A percentile compares a stretch with the other conserved stretches of the same genome.
These are phyloP conservation scores for Didymella arachidicola DNA, from an alignment of 2,329 filamentous ascomycete genomes.

Conservation along the genomic window DNA sequence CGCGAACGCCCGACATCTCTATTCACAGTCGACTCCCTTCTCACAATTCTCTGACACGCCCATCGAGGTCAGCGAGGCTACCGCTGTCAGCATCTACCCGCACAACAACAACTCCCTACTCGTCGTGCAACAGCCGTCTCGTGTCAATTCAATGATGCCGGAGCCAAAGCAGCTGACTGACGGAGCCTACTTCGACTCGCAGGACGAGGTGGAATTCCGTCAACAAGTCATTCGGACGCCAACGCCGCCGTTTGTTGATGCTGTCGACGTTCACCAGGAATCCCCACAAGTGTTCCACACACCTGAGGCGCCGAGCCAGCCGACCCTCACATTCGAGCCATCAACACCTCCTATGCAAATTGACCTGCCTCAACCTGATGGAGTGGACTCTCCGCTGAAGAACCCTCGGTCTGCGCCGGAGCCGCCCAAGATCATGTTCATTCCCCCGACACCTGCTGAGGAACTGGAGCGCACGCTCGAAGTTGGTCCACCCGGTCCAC, in stretches of 20 bases:
- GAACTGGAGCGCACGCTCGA: conserved; percentile 55
- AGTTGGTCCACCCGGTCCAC: conserved; percentile 40
- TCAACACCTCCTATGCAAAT: conserved; percentile 49
- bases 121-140: conserved; percentile 64
- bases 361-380: conserved; percentile 28
- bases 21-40: conserved; percentile 59
- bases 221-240: conserved; percentile 31
- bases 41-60: conserved; percentile 59
- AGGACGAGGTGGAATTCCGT: conserved; percentile 30
- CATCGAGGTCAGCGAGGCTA: conserved; percentile 68
- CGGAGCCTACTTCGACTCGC: conserved; percentile 25
- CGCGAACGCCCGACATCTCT: conserved; percentile 55
- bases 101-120: conserved; percentile 70
- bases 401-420: conserved; percentile 66
- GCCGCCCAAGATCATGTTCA: conserved; percentile 64
- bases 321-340: conserved; percentile 45
- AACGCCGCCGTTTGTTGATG: conserved; percentile 39
- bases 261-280: conserved; percentile 24
- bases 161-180: conserved; percentile 28
- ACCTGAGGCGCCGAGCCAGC: conserved; percentile 21
- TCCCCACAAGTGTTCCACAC: conserved; percentile 12
- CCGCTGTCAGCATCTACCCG: conserved; percentile 66
- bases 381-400: conserved; percentile 64
- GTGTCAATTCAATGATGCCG: conserved; percentile 36
- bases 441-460: conserved; percentile 61